A percentile compares a stretch with the other conserved stretches of the same genome.
phyloP scores from a whole-genome alignment of 108 stramenopile species.

The Licmophora abbreviata region DNA sequence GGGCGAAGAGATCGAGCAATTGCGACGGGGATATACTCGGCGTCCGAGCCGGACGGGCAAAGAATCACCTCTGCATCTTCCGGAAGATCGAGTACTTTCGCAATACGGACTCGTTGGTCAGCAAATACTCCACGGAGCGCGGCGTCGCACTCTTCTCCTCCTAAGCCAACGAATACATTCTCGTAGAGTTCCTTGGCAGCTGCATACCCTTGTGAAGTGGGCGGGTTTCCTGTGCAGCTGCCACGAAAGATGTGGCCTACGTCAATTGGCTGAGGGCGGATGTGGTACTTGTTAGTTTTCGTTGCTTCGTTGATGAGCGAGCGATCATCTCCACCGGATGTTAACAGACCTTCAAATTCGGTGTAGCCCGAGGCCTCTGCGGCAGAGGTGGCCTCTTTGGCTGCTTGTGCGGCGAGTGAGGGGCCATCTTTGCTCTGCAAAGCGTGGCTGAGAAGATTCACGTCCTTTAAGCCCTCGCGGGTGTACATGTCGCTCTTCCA shows the following conservation, averaged over 20 bases:
- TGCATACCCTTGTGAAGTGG: constrained; percentile 48
- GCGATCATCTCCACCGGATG: constrained; percentile 57
- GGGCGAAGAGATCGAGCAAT: constrained; percentile 48
- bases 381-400: neutral
- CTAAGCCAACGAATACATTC: constrained; percentile 9
- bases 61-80: constrained; percentile 45
- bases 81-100: constrained; percentile 33
- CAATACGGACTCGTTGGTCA: constrained; percentile 38
- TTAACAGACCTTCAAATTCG: constrained; percentile 46
- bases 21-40: constrained; percentile 60
- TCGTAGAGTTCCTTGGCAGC: constrained; percentile 49
- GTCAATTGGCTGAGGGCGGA: constrained; percentile 43
- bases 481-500: constrained; percentile 67
- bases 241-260: constrained; percentile 47
- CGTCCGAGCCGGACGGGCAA: constrained; percentile 59
- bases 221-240: constrained; percentile 63
- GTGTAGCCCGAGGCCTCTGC: constrained; percentile 36
- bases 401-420: neutral
- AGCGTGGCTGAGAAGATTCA: constrained; percentile 44
- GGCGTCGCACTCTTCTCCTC: constrained; percentile 9
- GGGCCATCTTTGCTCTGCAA: constrained; percentile 37
- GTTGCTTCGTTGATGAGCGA: constrained; percentile 22
- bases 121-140: constrained; percentile 30
- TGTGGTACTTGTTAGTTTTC: constrained; percentile 59
- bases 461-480: constrained; percentile 53